These are phyloP conservation scores for Mycena crocata DNA, from an alignment of 768 basidiomycete species.

Conservation along the genomic window DNA sequence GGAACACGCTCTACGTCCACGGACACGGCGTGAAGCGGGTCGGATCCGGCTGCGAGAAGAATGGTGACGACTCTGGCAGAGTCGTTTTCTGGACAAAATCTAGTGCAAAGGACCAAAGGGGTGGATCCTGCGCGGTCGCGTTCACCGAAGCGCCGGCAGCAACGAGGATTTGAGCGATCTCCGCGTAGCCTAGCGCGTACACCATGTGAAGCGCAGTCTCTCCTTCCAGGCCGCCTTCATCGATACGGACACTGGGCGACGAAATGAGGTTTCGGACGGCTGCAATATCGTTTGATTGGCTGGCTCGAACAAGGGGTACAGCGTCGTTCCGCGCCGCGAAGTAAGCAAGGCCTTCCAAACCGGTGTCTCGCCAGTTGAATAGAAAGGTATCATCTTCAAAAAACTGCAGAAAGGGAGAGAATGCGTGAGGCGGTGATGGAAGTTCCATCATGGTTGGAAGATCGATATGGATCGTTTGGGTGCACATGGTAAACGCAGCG, in stretches of 20 bases:
- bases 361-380: not conserved
- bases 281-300: not conserved
- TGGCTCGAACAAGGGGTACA: not conserved
- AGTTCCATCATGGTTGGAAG: too few species aligned
- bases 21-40: not conserved
- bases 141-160: not conserved
- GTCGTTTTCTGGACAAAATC: not conserved
- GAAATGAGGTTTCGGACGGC: not conserved
- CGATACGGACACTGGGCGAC: slow-evolving; percentile 1
- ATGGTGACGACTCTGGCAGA: slow-evolving; percentile 2
- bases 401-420: not conserved
- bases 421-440: too few species aligned
- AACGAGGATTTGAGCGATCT: not conserved
- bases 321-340: slow-evolving; percentile 1
- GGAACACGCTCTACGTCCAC: not conserved
- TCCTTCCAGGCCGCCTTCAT: not conserved
- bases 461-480: too few species aligned
- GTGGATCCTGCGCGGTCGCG: not conserved
- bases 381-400: not conserved
- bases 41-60: not conserved
- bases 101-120: not conserved
- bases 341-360: not conserved
- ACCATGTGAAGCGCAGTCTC: not conserved
- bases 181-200: not conserved
- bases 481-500: too few species aligned